These are phyloP conservation scores for Rhodotorula sp. DNA, from an alignment of 1,284 basidiomycete species.

Conservation along the genomic window DNA sequence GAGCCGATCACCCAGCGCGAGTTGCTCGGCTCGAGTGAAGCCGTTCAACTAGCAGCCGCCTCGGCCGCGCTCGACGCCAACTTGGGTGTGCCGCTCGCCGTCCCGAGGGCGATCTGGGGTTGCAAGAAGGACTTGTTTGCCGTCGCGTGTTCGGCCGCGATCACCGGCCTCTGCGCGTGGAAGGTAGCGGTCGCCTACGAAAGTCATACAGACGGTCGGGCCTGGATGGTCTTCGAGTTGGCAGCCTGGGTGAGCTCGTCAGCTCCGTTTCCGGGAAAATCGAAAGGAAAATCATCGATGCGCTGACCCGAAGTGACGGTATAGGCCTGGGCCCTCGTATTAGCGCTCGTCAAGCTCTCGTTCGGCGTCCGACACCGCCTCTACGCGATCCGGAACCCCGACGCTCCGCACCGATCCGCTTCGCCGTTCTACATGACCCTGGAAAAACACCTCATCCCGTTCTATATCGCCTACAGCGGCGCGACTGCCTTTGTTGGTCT, in stretches of 20 bases:
- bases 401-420: conserved; percentile 34
- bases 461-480: conserved; percentile 47
- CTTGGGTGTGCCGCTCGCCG: not conserved
- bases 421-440: conserved; percentile 37
- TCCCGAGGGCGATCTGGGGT: conserved; percentile 16
- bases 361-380: conserved; percentile 28
- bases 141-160: not conserved
- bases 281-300: too few relatives aligned
- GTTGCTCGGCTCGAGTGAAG: conserved; percentile 18
- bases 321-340: conserved; percentile 19
- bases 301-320: too few relatives aligned
- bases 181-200: conserved; percentile 9
- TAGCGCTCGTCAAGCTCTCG: conserved; percentile 35
- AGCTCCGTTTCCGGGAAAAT: too few relatives aligned
- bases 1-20: conserved; percentile 13
- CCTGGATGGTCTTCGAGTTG: conserved; percentile 8
- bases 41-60: conserved; percentile 20
- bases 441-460: conserved; percentile 45
- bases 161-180: not conserved
- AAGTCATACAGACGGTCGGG: not conserved
- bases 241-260: conserved; percentile 27
- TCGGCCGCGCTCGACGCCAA: conserved; percentile 4
- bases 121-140: conserved; percentile 27
- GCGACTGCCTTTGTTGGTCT: conserved; percentile 48
- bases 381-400: conserved; percentile 28